Evolutionary conservation across 148 eudicot genomes (phyloP).

Genomic region (Agrostemma githago): DNA sequence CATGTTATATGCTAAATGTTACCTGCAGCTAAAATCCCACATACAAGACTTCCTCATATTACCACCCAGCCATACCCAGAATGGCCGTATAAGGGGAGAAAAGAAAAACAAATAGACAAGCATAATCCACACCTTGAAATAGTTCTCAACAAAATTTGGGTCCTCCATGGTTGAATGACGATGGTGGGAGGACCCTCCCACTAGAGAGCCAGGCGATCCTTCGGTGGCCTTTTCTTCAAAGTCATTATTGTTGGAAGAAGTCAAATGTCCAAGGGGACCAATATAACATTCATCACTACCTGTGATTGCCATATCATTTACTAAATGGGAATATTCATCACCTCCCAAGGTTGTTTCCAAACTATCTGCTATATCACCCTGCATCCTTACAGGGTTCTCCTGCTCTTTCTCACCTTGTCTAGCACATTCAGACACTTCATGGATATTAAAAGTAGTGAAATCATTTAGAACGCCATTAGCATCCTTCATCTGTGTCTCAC

Average conservation of each 20-base stretch:
- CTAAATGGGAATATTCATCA: constrained; percentile 23
- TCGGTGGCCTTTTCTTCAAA: constrained; percentile 22
- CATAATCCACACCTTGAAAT: constrained; percentile 61
- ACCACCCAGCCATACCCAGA: neutral
- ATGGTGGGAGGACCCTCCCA: constrained; percentile 31
- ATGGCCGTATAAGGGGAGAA: neutral
- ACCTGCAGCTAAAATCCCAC: neutral
- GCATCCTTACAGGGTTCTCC: constrained; percentile 19
- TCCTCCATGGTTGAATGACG: constrained; percentile 68
- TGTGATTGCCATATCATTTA: constrained; percentile 29
- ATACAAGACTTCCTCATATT: neutral
- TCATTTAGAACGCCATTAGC: constrained; percentile 22
- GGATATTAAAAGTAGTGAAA: constrained; percentile 25
- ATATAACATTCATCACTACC: constrained; percentile 23
- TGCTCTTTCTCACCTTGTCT: constrained; percentile 24
- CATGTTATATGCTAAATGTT: neutral
- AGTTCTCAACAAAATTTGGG: constrained; percentile 91
- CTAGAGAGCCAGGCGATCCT: constrained; percentile 40
- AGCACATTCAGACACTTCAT: constrained; percentile 32
- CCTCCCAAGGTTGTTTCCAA: constrained; percentile 32
- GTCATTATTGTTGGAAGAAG: constrained; percentile 33
- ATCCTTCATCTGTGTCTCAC: constrained; percentile 24
- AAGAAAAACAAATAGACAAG: neutral
- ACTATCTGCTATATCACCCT: constrained; percentile 16
- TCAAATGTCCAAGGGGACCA: constrained; percentile 32